A percentile compares a stretch with the other conserved stretches of the same genome.
These are phyloP conservation scores for Trichoderma koningii DNA, from an alignment of 2,329 filamentous ascomycete species.

Conservation along the genomic window DNA sequence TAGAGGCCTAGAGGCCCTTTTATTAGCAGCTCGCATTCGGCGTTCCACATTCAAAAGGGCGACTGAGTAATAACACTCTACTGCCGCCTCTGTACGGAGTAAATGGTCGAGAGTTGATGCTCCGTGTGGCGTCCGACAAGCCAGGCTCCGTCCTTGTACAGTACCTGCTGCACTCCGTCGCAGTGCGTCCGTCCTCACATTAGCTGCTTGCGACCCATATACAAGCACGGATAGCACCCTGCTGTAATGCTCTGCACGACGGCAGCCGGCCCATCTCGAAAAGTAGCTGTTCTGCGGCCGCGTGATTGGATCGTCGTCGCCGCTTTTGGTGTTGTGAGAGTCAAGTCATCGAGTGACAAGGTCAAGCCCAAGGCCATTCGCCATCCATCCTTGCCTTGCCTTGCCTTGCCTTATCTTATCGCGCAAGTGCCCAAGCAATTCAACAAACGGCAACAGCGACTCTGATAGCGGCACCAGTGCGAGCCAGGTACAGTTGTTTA, in stretches of 20 bases:
- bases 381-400: neutral
- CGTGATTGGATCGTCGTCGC: conserved; percentile 14
- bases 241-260: conserved; percentile 4
- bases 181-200: conserved; percentile 2
- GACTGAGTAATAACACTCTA: neutral
- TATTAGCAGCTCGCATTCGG: neutral
- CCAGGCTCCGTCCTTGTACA: neutral
- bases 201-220: neutral
- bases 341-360: neutral
- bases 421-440: no score
- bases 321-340: neutral
- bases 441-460: no score
- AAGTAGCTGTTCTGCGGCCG: neutral
- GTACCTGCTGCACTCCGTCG: conserved; percentile 6
- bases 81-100: neutral
- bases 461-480: no score
- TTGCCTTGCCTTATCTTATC: neutral
- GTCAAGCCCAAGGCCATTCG: neutral
- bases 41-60: conserved; percentile 18
- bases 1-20: neutral
- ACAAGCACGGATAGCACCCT: no score
- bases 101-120: neutral
- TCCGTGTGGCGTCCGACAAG: neutral
- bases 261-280: conserved; percentile 14
- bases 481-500: no score